These are phyloP conservation scores for Prunus dulcis DNA, from an alignment of 306 rosid genomes.

Conservation along the genomic window DNA sequence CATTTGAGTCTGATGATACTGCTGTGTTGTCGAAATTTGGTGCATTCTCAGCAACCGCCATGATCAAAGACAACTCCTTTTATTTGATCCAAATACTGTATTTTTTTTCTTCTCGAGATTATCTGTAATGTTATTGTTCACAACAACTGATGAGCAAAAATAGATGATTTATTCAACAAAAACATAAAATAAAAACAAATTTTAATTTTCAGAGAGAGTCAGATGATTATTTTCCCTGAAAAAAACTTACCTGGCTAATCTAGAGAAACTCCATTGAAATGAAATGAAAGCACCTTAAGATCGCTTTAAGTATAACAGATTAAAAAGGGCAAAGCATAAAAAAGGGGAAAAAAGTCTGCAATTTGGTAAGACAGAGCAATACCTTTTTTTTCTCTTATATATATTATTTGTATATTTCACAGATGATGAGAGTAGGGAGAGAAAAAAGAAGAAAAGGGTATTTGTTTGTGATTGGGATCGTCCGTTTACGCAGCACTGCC, in stretches of 20 bases:
- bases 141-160: constrained; percentile 17
- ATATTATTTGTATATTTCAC: constrained; percentile 24
- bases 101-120: constrained; percentile 24
- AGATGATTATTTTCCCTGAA: constrained; percentile 7
- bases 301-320: constrained; percentile 31
- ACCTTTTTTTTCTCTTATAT: constrained; percentile 22
- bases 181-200: background rate
- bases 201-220: background rate
- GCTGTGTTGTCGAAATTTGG: constrained; percentile 57
- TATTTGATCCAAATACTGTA: constrained; percentile 18
- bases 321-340: constrained; percentile 19
- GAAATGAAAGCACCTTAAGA: constrained; percentile 42
- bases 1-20: constrained; percentile 48
- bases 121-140: constrained; percentile 20
- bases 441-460: constrained; percentile 33
- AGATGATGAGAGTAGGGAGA: constrained; percentile 24
- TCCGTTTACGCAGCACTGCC: constrained; percentile 59
- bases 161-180: background rate
- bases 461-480: constrained; percentile 51
- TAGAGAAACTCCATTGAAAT: constrained; percentile 33
- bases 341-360: background rate
- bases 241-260: constrained; percentile 42
- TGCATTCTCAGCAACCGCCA: constrained; percentile 95
- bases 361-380: constrained; percentile 23
- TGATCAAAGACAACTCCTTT: constrained; percentile 33